phyloP scores from a whole-genome alignment of 352 stramenopile genomes.

The Pythium periplocum region DNA sequence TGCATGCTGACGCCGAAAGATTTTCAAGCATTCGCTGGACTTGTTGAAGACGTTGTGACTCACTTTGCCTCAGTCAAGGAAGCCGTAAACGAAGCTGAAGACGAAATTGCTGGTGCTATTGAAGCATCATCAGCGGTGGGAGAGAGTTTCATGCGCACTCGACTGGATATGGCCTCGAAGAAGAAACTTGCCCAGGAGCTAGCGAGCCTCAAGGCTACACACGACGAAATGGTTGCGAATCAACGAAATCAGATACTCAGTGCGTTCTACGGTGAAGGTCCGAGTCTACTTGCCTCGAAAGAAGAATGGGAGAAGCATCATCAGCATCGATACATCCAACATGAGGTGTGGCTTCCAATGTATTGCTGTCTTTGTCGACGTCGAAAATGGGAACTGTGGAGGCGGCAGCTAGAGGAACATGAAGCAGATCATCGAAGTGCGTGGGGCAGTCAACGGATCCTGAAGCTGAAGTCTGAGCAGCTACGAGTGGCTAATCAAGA shows the following conservation, averaged over 20 bases:
- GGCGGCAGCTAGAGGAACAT: constrained; percentile 34
- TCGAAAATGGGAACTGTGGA: constrained; percentile 52
- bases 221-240: constrained; percentile 26
- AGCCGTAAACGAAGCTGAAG: constrained; percentile 51
- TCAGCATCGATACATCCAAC: constrained; percentile 55
- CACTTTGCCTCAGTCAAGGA: constrained; percentile 37
- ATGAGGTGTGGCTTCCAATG: constrained; percentile 17
- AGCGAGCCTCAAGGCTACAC: constrained; percentile 29
- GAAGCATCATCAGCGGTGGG: constrained; percentile 12
- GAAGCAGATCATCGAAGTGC: constrained; percentile 38
- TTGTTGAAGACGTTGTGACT: constrained; percentile 50
- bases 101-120: constrained; percentile 42
- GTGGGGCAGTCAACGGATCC: constrained; percentile 25
- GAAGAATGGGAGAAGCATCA: constrained; percentile 70
- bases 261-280: constrained; percentile 15
- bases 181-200: constrained; percentile 57
- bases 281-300: constrained; percentile 23
- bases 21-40: constrained; percentile 48
- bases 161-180: constrained; percentile 45
- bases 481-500: constrained; percentile 18
- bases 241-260: constrained; percentile 14
- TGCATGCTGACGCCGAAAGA: constrained; percentile 24
- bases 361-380: constrained; percentile 66
- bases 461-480: constrained; percentile 48
- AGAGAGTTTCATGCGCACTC: constrained; percentile 29